Percentiles rank a stretch among this genome's conserved stretches.
Conservation (phyloP, 192 early-diverging fungal genomes). For the Umbelopsis ramanniana region DNA sequence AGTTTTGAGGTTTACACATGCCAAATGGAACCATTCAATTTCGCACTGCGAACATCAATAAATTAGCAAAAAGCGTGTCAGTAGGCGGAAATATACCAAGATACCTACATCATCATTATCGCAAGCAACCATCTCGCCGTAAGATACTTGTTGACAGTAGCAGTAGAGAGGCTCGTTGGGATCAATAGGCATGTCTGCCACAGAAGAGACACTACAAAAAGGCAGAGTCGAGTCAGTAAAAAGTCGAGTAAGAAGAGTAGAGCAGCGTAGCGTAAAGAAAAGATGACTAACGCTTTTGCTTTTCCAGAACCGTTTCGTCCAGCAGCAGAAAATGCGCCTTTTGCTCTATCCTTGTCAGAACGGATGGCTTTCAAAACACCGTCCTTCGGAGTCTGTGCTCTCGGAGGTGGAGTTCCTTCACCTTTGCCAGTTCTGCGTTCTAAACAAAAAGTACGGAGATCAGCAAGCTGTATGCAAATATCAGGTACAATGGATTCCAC, state of each 20-base stretch:
- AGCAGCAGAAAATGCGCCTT: conserved; percentile 7
- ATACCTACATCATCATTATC: conserved; percentile 83
- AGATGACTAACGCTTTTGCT: conserved; percentile 2
- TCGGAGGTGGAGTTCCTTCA: conserved; percentile 11
- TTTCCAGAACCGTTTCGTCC: conserved; percentile 26
- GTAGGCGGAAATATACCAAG: neutral
- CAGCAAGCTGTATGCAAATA: neutral
- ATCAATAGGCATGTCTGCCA: conserved; percentile 81
- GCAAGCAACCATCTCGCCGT: conserved; percentile 97
- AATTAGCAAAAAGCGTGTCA: neutral
- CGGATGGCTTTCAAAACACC: conserved; percentile 5
- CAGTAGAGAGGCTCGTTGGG: conserved; percentile 98
- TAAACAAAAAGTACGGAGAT: neutral
- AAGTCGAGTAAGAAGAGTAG: neutral
- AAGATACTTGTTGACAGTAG: conserved; percentile 94
- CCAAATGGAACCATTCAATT: conserved; percentile 98
- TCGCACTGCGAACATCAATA: conserved; percentile 64
- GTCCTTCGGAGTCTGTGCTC: conserved; percentile 19
- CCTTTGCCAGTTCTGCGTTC: conserved; percentile 19
- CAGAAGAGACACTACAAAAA: conserved; percentile 12
- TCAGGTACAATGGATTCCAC: neutral
- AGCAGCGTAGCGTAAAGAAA: too few relatives aligned
- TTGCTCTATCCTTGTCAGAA: conserved; percentile 9
- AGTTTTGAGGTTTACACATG: conserved; percentile 86
- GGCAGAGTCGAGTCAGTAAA: neutral